Conservation (phyloP, 495 filamentous ascomycete genomes). For the Lineolata rhizophorae region DNA sequence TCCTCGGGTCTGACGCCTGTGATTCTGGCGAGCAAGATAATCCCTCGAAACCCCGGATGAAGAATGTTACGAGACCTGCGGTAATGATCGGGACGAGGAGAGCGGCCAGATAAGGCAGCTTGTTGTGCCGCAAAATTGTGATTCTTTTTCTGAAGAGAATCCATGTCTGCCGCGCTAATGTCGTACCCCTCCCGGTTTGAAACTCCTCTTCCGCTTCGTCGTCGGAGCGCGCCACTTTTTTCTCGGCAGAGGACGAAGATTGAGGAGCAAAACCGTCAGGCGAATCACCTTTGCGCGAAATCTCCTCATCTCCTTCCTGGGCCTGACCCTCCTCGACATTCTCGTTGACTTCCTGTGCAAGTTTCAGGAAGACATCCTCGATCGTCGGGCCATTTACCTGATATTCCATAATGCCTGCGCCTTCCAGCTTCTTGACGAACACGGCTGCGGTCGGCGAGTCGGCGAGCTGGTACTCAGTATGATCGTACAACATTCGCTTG, state of each 20-base stretch:
- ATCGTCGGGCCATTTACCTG: conserved; percentile 68
- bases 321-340: conserved; percentile 32
- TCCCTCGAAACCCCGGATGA: conserved; percentile 33
- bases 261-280: no score
- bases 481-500: no score
- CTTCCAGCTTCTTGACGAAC: conserved; percentile 46
- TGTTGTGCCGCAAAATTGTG: conserved; percentile 55
- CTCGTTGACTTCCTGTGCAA: conserved; percentile 44
- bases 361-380: conserved; percentile 67
- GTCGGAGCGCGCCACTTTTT: no score
- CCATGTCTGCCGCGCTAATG: conserved; percentile 39
- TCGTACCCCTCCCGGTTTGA: conserved; percentile 39
- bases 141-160: conserved; percentile 58
- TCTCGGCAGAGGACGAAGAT: no score
- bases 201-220: no score
- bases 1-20: conserved; percentile 16
- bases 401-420: conserved; percentile 39
- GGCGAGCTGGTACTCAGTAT: conserved; percentile 45
- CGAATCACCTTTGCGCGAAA: neutral
- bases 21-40: conserved; percentile 35
- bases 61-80: conserved; percentile 50
- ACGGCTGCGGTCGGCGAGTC: conserved; percentile 35
- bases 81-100: conserved; percentile 29
- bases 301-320: conserved; percentile 12
- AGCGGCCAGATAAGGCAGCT: conserved; percentile 48